Evolutionary conservation across 2,329 filamentous ascomycete genomes (phyloP).

Genomic region (Exophiala viscosa): DNA sequence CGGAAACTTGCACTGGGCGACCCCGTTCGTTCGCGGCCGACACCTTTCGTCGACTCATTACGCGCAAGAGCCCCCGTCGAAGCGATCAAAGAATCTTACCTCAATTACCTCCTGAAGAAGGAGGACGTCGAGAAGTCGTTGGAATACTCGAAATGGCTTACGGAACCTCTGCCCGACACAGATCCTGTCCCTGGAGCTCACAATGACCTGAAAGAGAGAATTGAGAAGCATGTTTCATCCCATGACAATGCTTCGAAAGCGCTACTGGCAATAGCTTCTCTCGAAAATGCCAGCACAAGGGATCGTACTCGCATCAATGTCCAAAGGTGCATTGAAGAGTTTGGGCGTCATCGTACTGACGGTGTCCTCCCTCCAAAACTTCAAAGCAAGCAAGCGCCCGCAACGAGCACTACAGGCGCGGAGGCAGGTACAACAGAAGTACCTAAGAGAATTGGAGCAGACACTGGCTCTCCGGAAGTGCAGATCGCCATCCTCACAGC

Average conservation of each 20-base stretch:
- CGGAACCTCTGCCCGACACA: slow-evolving; percentile 33
- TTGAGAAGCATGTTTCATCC: slow-evolving; percentile 39
- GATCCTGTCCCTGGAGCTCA: slow-evolving; percentile 34
- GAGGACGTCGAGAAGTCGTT: slow-evolving; percentile 65
- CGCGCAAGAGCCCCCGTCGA: slow-evolving; percentile 32
- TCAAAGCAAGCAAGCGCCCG: slow-evolving; percentile 31
- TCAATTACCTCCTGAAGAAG: slow-evolving; percentile 73
- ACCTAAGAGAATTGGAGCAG: slow-evolving; percentile 67
- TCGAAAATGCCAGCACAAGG: slow-evolving; percentile 73
- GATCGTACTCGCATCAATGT: slow-evolving; percentile 80
- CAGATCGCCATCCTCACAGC: slow-evolving; percentile 92
- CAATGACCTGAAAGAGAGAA: slow-evolving; percentile 36
- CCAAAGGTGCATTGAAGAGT: slow-evolving; percentile 75
- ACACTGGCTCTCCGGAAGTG: slow-evolving; percentile 95
- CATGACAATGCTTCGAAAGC: slow-evolving; percentile 71
- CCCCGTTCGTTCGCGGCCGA: slow-evolving; percentile 72
- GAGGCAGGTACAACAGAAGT: slow-evolving; percentile 27
- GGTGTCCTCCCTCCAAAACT: slow-evolving; percentile 59
- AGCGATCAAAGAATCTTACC: slow-evolving; percentile 37
- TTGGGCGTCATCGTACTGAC: slow-evolving; percentile 91
- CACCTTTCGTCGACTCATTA: slow-evolving; percentile 80
- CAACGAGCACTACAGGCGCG: not conserved
- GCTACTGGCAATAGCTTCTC: slow-evolving; percentile 70
- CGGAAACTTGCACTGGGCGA: slow-evolving; percentile 67
- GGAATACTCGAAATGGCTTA: slow-evolving; percentile 64